Evolutionary conservation across 2,329 filamentous ascomycete genomes (phyloP), one percentile per base, ranked within the genome.

Genomic region (Epichloe sylvatica): DNA sequence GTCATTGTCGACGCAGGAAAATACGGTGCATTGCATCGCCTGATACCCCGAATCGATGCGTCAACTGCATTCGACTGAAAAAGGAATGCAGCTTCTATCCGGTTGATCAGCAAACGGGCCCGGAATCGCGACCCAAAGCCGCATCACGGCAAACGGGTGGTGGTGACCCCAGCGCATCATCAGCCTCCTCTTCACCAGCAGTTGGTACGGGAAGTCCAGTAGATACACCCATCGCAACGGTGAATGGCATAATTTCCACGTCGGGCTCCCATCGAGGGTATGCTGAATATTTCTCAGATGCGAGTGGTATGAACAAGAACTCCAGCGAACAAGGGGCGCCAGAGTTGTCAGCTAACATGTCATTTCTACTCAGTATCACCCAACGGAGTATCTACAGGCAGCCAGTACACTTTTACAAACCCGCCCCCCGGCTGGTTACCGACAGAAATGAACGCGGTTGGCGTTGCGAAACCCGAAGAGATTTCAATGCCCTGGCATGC

Each of bases 61-160:
- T 84, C 55, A 95, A 94, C 70, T 97, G 91, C 68, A 94, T 95
- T 60, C 81, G 89, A 44, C 71, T 97, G 62, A 94, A 94, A 67
- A 96, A 94, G 62, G 88, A 95, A 56, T 97, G 91, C 67, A 87
- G 84, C 62, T 97, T 94, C 67, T 86, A 83, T 58, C 86, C 90
- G 0, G 90, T 96, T 21, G 89, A 95, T 55, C 86, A 89, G 62
- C 76, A 80, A 56, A 78, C 77, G 25, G 73, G 75, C 9, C 62
- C 69, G 42, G 69, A 76, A 23, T 57, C 65, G 19, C 67, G 69
- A 49, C 67, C 70, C 38, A 75, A 72, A 54, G 66, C 64, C 50
- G 57, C 63, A 3, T 61, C 67, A 17, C 66, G 67, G 46, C 60
- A 67, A 37, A 64, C 30, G 30, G 30, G 30, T 30, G 30, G 68